Percentiles rank a stretch among this genome's conserved stretches.
phyloP scores from a whole-genome alignment of 768 basidiomycete genomes.

The Tylopilus vinaceipallidus region DNA sequence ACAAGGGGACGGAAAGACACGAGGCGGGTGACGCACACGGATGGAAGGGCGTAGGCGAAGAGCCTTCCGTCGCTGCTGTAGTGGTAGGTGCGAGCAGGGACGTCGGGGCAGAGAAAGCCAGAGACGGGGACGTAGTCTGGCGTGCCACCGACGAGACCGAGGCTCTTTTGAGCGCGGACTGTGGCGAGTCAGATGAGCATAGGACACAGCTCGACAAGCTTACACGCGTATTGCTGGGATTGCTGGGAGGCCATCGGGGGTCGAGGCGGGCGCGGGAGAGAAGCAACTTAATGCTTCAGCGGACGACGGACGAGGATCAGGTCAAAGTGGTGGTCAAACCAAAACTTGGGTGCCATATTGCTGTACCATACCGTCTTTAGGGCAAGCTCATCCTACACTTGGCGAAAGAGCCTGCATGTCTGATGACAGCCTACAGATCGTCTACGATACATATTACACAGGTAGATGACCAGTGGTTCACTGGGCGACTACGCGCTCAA shows the following conservation, averaged over 20 bases:
- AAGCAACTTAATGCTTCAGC: constrained; percentile 88
- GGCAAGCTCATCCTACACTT: no score
- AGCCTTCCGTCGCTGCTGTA: constrained; percentile 88
- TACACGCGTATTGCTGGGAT: constrained; percentile 85
- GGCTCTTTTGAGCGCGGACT: constrained; percentile 94
- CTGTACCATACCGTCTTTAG: no score
- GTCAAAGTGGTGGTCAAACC: no score
- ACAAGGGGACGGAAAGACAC: constrained; percentile 10
- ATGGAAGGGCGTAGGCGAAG: constrained; percentile 80
- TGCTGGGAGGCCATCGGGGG: constrained; percentile 65
- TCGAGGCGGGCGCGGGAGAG: constrained; percentile 37
- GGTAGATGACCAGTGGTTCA: no score
- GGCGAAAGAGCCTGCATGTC: no score
- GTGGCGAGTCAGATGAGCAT: constrained; percentile 11
- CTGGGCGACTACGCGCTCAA: no score
- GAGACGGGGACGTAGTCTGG: constrained; percentile 70
- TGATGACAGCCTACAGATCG: no score
- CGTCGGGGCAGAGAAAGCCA: constrained; percentile 65
- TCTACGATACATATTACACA: no score
- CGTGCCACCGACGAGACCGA: constrained; percentile 81
- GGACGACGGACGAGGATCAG: constrained; percentile 9
- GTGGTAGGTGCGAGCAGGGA: constrained; percentile 68
- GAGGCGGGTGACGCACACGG: constrained; percentile 51
- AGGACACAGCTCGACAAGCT: constrained; percentile 42
- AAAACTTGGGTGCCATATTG: no score